Conservation (phyloP, 2,329 filamentous ascomycete genomes). For the Phaeophleospora eucalypticola region DNA sequence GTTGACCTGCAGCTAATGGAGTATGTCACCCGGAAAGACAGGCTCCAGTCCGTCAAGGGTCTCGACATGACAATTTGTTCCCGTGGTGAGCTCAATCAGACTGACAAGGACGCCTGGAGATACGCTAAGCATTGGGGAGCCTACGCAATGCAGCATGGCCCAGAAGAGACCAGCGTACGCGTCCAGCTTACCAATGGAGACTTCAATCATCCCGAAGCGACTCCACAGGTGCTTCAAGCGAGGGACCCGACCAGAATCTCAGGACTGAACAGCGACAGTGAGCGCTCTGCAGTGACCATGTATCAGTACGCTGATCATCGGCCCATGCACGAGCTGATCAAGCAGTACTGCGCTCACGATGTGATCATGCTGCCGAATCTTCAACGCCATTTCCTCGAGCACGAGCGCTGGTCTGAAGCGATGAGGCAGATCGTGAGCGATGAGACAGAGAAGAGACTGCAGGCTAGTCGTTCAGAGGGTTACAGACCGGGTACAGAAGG, state of each 20-base stretch:
- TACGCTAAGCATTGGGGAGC: background rate
- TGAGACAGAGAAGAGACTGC: background rate
- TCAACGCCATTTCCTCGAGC: background rate
- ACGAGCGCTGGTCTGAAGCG: background rate
- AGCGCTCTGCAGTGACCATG: background rate
- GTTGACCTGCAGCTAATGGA: conserved; percentile 57
- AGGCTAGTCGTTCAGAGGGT: background rate
- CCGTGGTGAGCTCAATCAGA: background rate
- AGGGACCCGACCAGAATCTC: too few relatives aligned
- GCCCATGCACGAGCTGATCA: background rate
- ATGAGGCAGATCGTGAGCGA: background rate
- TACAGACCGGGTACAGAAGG: too few relatives aligned
- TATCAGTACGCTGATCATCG: background rate
- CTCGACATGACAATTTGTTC: background rate
- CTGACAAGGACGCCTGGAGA: background rate
- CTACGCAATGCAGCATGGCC: background rate
- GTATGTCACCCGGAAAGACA: conserved; percentile 35
- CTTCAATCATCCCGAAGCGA: background rate
- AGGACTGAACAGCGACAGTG: background rate
- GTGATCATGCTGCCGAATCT: background rate
- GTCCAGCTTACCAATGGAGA: background rate
- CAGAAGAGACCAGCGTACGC: background rate
- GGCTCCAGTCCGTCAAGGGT: background rate
- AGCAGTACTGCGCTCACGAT: conserved; percentile 1
- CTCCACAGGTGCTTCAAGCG: too few relatives aligned